These are phyloP conservation scores for Wickerhamomyces subpelliculosus DNA, from an alignment of 805 yeast species.

Conservation along the genomic window DNA sequence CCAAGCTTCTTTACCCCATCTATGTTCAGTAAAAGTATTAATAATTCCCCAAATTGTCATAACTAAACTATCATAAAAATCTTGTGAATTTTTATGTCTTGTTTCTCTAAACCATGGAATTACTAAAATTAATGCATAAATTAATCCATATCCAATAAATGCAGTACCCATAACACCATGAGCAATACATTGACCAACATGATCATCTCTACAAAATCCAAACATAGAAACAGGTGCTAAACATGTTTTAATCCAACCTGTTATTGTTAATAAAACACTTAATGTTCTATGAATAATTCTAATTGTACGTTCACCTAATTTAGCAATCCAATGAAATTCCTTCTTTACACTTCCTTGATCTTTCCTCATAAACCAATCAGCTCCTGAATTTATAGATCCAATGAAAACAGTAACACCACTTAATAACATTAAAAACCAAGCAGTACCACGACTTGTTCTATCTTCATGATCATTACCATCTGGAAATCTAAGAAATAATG, in stretches of 20 bases:
- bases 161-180: conserved; percentile 97
- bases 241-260: conserved; percentile 76
- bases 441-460: conserved; percentile 58
- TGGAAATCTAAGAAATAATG: conserved; percentile 51
- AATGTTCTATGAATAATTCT: conserved; percentile 34
- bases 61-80: conserved; percentile 71
- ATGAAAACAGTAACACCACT: conserved; percentile 41
- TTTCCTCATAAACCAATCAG: conserved; percentile 27
- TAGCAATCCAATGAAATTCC: conserved; percentile 27
- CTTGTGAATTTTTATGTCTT: conserved; percentile 58
- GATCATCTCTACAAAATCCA: conserved; percentile 79
- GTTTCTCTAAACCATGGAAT: conserved; percentile 67
- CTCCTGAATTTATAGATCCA: conserved; percentile 51
- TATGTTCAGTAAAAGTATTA: conserved; percentile 92
- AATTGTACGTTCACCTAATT: conserved; percentile 31
- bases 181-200: conserved; percentile 93
- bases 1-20: conserved; percentile 92
- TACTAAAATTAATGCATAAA: conserved; percentile 57
- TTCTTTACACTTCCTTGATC: conserved; percentile 13
- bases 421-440: conserved; percentile 50
- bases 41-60: conserved; percentile 90
- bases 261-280: conserved; percentile 39
- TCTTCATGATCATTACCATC: conserved; percentile 64
- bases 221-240: conserved; percentile 78
- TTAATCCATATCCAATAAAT: conserved; percentile 72